Base-by-base conservation (phyloP, 306 rosid species). In the Cucumis cinereus region DNA sequence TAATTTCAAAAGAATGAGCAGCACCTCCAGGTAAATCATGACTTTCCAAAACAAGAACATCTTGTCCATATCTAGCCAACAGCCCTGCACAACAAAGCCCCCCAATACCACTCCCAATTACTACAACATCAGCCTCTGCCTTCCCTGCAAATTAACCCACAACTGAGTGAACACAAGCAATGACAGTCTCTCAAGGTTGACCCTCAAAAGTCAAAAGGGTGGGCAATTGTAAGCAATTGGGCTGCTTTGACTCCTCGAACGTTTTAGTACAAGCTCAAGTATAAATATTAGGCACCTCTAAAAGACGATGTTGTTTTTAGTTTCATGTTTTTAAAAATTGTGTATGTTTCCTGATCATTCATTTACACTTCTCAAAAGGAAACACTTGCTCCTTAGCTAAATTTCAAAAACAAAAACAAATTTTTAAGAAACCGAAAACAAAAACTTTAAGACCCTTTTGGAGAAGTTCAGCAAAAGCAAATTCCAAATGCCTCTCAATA, bases 1-100 rank as follows among this genome's bases (percentile, higher is more conserved):
- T 88, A 64, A 89, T 74, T 54, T 87, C 80, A 61, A 91, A 93
- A 13, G 96, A 91, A 77, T 91, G 98, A 38, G 98, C 98, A 61
- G 97, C 98, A 26, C 98, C 97, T 0, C 97, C 98, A 5, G 98
- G 86, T 14, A 73, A 75, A 77, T 93, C 94, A 56, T 93, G 96
- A 80, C 97, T 91, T 83, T 93, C 98, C 41, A 93, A 24, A 16
- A 93, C 90, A 10, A 93, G 64, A 72, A 93, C 98, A 77, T 93
- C 92, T 76, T 91, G 77, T 78, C 82, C 79, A 74, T 93, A 93
- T 81, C 97, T 81, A 22, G 97, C 98, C 53, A 91, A 80, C 16
- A 93, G 90, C 70, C 96, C 89, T 20, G 83, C 96, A 60, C 98
- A 91, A 20, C 94, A 88, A 24, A 93, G 78, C 38, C 98, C 98